Conservation (phyloP, 2,329 filamentous ascomycete species). For the Ploettnerulaceae sp. region DNA sequence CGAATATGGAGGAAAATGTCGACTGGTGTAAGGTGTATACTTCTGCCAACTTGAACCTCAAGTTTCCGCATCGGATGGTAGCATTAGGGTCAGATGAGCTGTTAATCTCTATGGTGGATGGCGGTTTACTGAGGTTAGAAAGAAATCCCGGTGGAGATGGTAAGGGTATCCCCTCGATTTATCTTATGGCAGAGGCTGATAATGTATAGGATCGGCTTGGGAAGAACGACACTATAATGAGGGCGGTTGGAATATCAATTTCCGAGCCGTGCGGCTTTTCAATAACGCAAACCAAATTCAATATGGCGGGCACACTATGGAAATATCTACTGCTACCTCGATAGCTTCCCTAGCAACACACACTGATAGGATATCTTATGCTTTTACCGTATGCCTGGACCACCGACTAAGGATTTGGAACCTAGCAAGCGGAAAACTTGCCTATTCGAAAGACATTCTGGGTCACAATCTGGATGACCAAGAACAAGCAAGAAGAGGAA, state of each 20-base stretch:
- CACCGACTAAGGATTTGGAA: constrained; percentile 91
- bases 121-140: constrained; percentile 67
- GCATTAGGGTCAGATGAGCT: constrained; percentile 70
- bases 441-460: constrained; percentile 73
- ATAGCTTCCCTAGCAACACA: constrained; percentile 48
- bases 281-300: constrained; percentile 59
- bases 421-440: constrained; percentile 70
- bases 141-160: constrained; percentile 50
- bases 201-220: constrained; percentile 44
- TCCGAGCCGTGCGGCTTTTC: constrained; percentile 63
- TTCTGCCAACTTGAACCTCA: constrained; percentile 70
- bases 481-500: constrained; percentile 64
- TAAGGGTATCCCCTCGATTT: constrained; percentile 25
- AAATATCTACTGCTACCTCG: constrained; percentile 63
- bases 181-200: constrained; percentile 12
- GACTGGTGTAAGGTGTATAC: constrained; percentile 72
- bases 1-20: constrained; percentile 66
- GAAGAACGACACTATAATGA: constrained; percentile 69
- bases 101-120: constrained; percentile 76
- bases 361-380: constrained; percentile 45
- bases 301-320: constrained; percentile 60
- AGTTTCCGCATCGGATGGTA: constrained; percentile 74
- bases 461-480: constrained; percentile 61
- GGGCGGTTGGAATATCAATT: constrained; percentile 64
- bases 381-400: constrained; percentile 82